Evolutionary conservation across 208 protist genomes (phyloP), one percentile per base, ranked within the genome.

Genomic region (Trypanosoma congolense): DNA sequence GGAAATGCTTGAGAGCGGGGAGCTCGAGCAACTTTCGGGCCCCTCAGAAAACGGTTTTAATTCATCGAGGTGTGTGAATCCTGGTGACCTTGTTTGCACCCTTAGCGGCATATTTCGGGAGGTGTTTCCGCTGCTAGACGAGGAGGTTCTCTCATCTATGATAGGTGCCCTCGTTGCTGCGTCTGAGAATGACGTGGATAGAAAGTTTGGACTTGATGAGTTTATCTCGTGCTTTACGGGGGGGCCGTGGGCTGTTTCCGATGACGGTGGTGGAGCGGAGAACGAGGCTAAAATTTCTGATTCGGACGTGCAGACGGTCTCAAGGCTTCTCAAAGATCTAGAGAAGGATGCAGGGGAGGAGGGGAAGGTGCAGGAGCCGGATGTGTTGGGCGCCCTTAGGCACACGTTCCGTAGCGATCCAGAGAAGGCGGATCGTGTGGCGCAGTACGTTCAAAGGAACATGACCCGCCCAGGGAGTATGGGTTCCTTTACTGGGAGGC

Each of bases 151-250:
- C 42, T 57, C 49, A 25, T 46, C 68, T 24, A 67, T 92, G 10
- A 87, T 92, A 70, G 78, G 71, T 30, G 78, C 85, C 33, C 66
- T 83, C 46, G 73, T 85, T 12, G 59, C 74, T 0, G 75, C 76
- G 14, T 75, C 77, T 1, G 80, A 74, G 33, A 81, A 65, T 36
- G 56, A 68, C 48, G 52, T 46, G 24, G 47, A 56, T 9, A 70
- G 57, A 19, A 74, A 68, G 35, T 55, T 88, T 35, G 77, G 72
- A 16, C 36, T 87, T 28, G 77, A 92, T 10, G 75, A 87, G 25
- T 88, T 88, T 68, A 75, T 87, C 16, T 70, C 52, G 9, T 77
- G 69, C 70, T 88, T 87, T 51, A 56, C 63, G 1, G 75, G 87
- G 33, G 77, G 74, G 3, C 49, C 70, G n/a, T 72, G 64, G 3